Evolutionary conservation across 495 filamentous ascomycete species (phyloP), one percentile per base, ranked within the genome.

Genomic region (Xylaria curta): DNA sequence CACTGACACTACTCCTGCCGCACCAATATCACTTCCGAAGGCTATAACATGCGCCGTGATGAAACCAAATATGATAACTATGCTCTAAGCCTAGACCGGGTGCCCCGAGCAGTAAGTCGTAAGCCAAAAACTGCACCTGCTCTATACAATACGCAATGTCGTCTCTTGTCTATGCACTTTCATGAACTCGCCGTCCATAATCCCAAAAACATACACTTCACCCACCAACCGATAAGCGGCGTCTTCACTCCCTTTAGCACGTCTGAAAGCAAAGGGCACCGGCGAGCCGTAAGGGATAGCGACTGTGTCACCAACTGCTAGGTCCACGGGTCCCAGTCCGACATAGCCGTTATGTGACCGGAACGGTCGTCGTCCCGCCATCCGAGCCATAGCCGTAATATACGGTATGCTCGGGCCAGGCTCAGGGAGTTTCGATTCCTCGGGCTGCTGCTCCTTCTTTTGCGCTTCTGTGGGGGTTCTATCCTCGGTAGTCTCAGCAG

Each of bases 181-280:
- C 70, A 72, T 72, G 46, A 68, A 72, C 46, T 72, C 70, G 24
- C 70, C 70, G 10, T 72, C 64, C 70, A 72, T 72, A 44, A 72
- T 72, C 28, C 70, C 70, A 28, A 72, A 72, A 21, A 61, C 65
- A 36, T 68, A 72, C 1, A 68, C 54, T 33, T 72, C 70, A 3
- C 70, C 70, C 28, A 72, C 70, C 15, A 68, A 42, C 21, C 47
- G 44, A 47, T 2, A 47, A 2, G 24, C 51, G 17, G 24, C 42
- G 17, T 68, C 64, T 47, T 56, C 70, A 7, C 42, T 26, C 42
- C 54, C 59, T 42, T 44, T 24, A 21, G 28, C n/a, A 10, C 49
- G 51, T 54, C 70, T 51, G 13, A 72, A 68, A 17, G 70, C 64
- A 10, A 72, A 58, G 4, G 70, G 70, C 10, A 72, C 70, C 19